Base-by-base conservation (phyloP, 148 eudicot genomes). In the Chenopodium quinoa region DNA sequence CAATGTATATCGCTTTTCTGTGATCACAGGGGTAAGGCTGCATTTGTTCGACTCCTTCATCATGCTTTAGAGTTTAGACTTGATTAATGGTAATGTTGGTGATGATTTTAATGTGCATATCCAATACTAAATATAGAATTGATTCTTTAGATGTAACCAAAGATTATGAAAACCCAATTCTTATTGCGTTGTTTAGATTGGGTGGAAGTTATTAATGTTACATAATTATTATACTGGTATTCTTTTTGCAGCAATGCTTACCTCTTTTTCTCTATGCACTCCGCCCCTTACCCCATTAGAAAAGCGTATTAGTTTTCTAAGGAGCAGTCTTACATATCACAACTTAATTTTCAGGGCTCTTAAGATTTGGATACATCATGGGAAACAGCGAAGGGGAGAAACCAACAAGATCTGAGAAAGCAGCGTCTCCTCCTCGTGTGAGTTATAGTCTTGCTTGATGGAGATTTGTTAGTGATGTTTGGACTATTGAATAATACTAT, bases 391-490 rank as follows among this genome's bases (percentile, higher is more conserved):
- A 86, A 82, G 84, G 78, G 62, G 84, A 84, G 19, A 88, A 84
- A 80, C 81, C 87, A 84, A 11, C 76, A 22, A 86, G 84, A 78
- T 19, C 82, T 23, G 88, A 86, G 32, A 87, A 86, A 84, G 79
- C 86, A 80, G 65, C 86, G 75, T 83, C 91, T 50, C 85, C 91
- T 76, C 81, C 81, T 72, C 86, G 78, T 83, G 90, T 90, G 54
- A 80, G 90, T 58, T 31, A 44, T 27, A 82, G 58, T 50, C 71
- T 48, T 66, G 52, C 8, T 32, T 48, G 46, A 68, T 3, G 3
- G 56, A 37, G 25, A 27, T 23, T 50, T 83, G 31, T 79, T 77
- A 52, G 46, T 62, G 32, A 60, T 23, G 5, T 46, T 8, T 19
- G 34, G 7, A 16, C 23, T 46, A 46, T 73, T 14, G 37, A 40